Evolutionary conservation across 2,329 filamentous ascomycete genomes (phyloP).

Genomic region (Botryosphaeria dothidea): DNA sequence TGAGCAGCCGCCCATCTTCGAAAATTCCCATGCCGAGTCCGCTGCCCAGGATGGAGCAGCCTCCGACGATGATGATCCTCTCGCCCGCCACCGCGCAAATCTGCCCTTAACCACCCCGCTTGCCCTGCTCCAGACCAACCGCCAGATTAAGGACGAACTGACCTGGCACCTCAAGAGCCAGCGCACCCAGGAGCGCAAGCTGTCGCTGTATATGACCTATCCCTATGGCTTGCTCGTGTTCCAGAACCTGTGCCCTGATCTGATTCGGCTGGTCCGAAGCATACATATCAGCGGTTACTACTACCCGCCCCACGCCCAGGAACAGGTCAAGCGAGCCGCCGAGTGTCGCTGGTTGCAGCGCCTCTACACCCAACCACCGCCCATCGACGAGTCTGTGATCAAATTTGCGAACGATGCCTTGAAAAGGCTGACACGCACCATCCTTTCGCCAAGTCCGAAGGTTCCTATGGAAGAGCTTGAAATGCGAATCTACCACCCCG

Average conservation of each 20-base stretch:
- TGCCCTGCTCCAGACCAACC: conserved; percentile 33
- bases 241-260: conserved; percentile 39
- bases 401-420: conserved; percentile 31
- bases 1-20: conserved; percentile 8
- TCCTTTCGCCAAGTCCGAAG: conserved; percentile 22
- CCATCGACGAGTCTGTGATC: conserved; percentile 21
- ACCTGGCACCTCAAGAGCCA: conserved; percentile 34
- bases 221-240: conserved; percentile 43
- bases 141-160: conserved; percentile 38
- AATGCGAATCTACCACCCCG: conserved; percentile 43
- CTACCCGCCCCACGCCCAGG: conserved; percentile 20
- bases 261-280: conserved; percentile 41
- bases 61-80: not conserved
- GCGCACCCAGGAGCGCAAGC: conserved; percentile 19
- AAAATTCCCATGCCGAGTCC: not conserved
- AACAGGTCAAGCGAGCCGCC: not conserved
- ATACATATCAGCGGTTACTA: conserved; percentile 44
- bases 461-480: conserved; percentile 35
- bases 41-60: not conserved
- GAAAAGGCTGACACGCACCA: conserved; percentile 32
- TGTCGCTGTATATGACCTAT: conserved; percentile 45
- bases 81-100: not conserved
- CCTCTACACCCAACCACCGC: conserved; percentile 24
- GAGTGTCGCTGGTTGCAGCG: conserved; percentile 1
- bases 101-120: conserved; percentile 28